Evolutionary conservation across 2,329 filamentous ascomycete species (phyloP).

Genomic region (Xylariaceae sp.): DNA sequence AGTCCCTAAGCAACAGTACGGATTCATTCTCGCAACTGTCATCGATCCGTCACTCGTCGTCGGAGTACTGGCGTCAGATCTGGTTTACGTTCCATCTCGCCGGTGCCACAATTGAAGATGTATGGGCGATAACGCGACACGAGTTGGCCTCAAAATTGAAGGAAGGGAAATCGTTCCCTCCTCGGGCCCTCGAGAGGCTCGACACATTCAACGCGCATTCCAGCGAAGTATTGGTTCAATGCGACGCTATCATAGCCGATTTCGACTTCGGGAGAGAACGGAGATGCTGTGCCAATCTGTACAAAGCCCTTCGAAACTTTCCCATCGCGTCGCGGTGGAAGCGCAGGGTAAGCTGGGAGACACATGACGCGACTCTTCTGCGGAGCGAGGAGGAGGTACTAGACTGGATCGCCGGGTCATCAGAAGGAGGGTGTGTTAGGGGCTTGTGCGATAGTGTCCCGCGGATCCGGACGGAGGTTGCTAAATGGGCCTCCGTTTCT

Average conservation of each 20-base stretch:
- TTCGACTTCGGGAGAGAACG: slow-evolving; percentile 5
- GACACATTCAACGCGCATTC: not conserved
- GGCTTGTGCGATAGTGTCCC: not conserved
- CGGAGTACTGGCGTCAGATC: slow-evolving; percentile 6
- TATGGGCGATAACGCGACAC: slow-evolving; percentile 3
- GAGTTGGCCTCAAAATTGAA: not conserved
- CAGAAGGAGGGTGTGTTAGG: not conserved
- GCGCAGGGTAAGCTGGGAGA: slow-evolving; percentile 2
- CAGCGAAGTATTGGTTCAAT: not conserved
- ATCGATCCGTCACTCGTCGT: not conserved
- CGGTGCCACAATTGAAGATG: slow-evolving; percentile 8
- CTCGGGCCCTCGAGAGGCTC: not conserved
- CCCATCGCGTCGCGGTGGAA: slow-evolving; percentile 12
- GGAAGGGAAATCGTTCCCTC: not conserved
- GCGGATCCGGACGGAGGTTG: not conserved
- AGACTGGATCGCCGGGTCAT: not conserved
- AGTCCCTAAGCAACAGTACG: not conserved
- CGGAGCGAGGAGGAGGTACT: not conserved
- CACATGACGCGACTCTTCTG: not conserved
- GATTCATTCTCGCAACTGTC: slow-evolving; percentile 2
- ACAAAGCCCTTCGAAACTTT: slow-evolving; percentile 2
- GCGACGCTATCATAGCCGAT: not conserved
- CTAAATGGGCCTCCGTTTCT: not conserved
- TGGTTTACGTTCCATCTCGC: slow-evolving; percentile 12
- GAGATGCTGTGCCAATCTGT: slow-evolving; percentile 3